Evolutionary conservation across 495 filamentous ascomycete species (phyloP).

Genomic region (Letharia columbiana): DNA sequence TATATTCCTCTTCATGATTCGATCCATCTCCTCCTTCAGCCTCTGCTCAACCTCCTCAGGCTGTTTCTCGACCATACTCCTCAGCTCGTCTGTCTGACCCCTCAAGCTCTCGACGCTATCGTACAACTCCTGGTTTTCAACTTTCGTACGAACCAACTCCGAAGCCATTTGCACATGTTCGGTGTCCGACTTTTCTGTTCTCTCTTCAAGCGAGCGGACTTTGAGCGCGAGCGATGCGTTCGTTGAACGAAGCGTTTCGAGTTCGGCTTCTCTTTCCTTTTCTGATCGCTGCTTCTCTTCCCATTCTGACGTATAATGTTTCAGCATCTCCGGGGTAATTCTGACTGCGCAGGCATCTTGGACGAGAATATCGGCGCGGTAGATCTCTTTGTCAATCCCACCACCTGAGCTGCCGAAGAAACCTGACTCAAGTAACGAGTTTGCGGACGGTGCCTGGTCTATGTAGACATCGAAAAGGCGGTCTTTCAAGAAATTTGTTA

Average conservation of each 20-base stretch:
- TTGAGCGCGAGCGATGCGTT: constrained; percentile 56
- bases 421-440: constrained; percentile 84
- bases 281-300: constrained; percentile 73
- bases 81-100: constrained; percentile 73
- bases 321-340: constrained; percentile 71
- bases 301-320: constrained; percentile 79
- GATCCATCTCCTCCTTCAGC: constrained; percentile 79
- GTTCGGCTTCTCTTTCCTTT: constrained; percentile 70
- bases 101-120: constrained; percentile 82
- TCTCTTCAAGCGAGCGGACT: constrained; percentile 76
- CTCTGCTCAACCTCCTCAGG: constrained; percentile 78
- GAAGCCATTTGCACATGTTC: constrained; percentile 91
- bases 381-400: constrained; percentile 86
- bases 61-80: constrained; percentile 78
- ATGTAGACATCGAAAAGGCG: constrained; percentile 94
- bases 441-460: constrained; percentile 78
- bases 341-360: constrained; percentile 88
- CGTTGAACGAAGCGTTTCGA: constrained; percentile 63
- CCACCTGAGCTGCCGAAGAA: constrained; percentile 92
- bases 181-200: constrained; percentile 77
- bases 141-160: constrained; percentile 81
- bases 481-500: constrained; percentile 88
- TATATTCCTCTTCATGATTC: constrained; percentile 82
- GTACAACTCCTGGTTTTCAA: constrained; percentile 80
- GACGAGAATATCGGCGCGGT: constrained; percentile 86